phyloP scores from a whole-genome alignment of 345 rosid genomes.

The Pistacia atlantica region DNA sequence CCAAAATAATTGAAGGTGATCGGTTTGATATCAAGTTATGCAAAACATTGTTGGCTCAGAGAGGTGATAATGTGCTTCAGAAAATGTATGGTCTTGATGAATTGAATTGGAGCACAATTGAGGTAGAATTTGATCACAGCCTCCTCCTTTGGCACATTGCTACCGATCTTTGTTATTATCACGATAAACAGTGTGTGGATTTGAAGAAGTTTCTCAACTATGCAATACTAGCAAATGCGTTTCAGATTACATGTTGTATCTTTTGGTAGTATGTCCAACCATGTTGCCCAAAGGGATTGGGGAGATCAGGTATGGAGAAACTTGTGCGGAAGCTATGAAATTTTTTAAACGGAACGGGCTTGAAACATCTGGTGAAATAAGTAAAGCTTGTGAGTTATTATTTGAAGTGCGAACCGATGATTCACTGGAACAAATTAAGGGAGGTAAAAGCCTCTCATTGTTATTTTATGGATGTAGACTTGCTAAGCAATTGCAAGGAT shows the following conservation, averaged over 20 bases:
- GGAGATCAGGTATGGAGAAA: conserved; percentile 1
- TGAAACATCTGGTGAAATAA: too few relatives aligned
- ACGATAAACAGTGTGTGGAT: too few relatives aligned
- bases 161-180: background rate
- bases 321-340: background rate
- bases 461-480: conserved; percentile 16
- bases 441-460: conserved; percentile 14
- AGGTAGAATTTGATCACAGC: conserved; percentile 12
- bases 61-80: conserved; percentile 7
- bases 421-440: background rate
- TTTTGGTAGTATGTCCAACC: conserved; percentile 8
- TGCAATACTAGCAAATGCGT: conserved; percentile 3
- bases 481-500: background rate
- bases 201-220: too few relatives aligned
- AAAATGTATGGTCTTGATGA: background rate
- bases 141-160: conserved; percentile 16
- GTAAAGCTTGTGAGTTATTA: conserved; percentile 6
- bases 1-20: background rate
- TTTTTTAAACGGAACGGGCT: background rate
- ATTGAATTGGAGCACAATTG: background rate
- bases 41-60: background rate
- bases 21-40: too few relatives aligned
- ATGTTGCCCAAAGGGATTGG: conserved; percentile 19
- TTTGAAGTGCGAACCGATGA: background rate
- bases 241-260: conserved; percentile 25